Evolutionary conservation across 257 asterid species (phyloP).

Genomic region (Solanum chmielewskii): DNA sequence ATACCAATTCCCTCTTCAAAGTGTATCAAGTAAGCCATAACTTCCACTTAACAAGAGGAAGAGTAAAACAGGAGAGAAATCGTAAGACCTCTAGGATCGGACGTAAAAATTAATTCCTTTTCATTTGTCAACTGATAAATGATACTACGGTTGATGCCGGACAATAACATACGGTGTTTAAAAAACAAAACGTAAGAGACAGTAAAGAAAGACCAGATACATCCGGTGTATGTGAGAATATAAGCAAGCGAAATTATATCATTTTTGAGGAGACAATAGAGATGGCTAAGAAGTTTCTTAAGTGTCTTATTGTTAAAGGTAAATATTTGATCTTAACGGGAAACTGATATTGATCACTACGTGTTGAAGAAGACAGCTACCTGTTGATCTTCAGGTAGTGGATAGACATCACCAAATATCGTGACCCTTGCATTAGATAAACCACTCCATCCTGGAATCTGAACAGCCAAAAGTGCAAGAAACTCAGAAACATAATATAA

Average conservation of each 20-base stretch:
- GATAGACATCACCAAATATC: constrained; percentile 85
- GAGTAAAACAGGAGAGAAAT: not conserved
- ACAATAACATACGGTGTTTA: not conserved
- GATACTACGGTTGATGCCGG: not conserved
- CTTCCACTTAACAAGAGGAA: not conserved
- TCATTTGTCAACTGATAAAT: not conserved
- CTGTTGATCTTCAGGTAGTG: constrained; percentile 90
- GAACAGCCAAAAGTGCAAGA: constrained; percentile 5
- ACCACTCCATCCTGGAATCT: constrained; percentile 99
- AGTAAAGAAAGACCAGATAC: not conserved
- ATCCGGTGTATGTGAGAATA: not conserved
- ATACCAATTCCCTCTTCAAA: not conserved
- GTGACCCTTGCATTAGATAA: constrained; percentile 97
- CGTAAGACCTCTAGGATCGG: not conserved
- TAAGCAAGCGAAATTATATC: not conserved
- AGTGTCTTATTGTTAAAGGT: not conserved
- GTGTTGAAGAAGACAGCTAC: constrained; percentile 21
- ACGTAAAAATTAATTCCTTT: not conserved
- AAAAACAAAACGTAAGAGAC: not conserved
- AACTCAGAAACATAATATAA: constrained; percentile 6
- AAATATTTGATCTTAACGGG: not conserved
- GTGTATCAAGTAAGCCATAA: not conserved
- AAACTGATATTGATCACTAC: not conserved
- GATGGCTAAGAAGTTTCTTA: not conserved
- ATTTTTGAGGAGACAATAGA: not conserved